Percentiles rank a stretch among this genome's conserved stretches.
phyloP scores from a whole-genome alignment of 148 eudicot genomes.

The Silene conica region DNA sequence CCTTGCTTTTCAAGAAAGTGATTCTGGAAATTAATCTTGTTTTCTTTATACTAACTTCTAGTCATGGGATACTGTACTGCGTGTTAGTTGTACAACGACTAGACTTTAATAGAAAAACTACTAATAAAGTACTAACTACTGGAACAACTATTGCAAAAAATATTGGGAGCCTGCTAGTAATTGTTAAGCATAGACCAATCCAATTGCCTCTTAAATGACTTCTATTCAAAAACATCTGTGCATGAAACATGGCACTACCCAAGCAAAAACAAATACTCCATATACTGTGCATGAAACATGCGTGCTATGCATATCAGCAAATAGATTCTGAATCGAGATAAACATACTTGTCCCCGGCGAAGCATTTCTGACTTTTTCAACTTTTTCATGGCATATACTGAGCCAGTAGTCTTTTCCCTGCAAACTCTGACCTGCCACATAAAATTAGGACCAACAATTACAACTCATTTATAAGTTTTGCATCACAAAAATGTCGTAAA shows the following conservation, averaged over 20 bases:
- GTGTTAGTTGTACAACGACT: background rate
- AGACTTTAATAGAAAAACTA: background rate
- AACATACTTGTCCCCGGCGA: conserved; percentile 86
- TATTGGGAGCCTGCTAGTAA: background rate
- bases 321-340: conserved; percentile 20
- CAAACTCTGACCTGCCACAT: conserved; percentile 77
- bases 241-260: background rate
- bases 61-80: background rate
- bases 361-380: conserved; percentile 97
- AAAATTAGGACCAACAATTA: conserved; percentile 8
- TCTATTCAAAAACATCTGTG: background rate
- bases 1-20: background rate
- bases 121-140: background rate
- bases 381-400: conserved; percentile 95
- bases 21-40: conserved; percentile 5
- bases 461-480: background rate
- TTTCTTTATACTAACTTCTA: background rate
- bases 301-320: background rate
- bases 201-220: background rate
- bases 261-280: background rate
- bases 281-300: background rate
- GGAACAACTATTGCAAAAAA: background rate
- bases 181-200: background rate
- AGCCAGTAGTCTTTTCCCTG: conserved; percentile 76
- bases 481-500: background rate